phyloP scores from a whole-genome alignment of 768 basidiomycete genomes.

The Amanita fuliginea region DNA sequence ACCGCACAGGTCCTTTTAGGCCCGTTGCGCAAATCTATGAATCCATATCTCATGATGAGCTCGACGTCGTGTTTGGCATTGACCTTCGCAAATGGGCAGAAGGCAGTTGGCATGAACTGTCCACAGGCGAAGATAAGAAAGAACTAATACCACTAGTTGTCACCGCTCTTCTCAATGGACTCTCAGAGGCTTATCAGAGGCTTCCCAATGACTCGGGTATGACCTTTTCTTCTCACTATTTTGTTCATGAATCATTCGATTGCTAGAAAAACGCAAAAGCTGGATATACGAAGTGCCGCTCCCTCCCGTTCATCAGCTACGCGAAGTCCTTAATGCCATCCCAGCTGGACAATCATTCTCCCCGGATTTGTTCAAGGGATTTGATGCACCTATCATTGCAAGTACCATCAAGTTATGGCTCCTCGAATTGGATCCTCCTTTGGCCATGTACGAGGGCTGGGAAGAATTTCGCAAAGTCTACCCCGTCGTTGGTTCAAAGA shows the following conservation, averaged over 20 bases:
- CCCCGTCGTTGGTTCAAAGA: constrained; percentile 56
- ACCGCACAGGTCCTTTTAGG: constrained; percentile 88
- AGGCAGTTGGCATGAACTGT: constrained; percentile 55
- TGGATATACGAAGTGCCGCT: constrained; percentile 97
- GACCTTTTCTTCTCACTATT: constrained; percentile 12
- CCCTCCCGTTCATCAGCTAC: constrained; percentile 70
- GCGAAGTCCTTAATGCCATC: constrained; percentile 74
- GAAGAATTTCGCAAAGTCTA: constrained; percentile 86
- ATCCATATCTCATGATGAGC: constrained; percentile 70
- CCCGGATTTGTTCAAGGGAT: constrained; percentile 39
- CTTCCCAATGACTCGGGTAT: constrained; percentile 55
- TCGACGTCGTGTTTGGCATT: constrained; percentile 84
- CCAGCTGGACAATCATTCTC: constrained; percentile 48
- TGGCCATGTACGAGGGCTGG: constrained; percentile 83
- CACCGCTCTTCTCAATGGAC: constrained; percentile 47
- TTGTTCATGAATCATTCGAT: background rate
- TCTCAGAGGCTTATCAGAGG: constrained; percentile 52
- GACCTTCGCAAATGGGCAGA: constrained; percentile 90
- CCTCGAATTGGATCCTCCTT: constrained; percentile 83
- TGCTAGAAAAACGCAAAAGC: constrained; percentile 67
- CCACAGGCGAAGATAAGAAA: constrained; percentile 45
- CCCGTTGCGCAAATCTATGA: constrained; percentile 83
- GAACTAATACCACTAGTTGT: constrained; percentile 68
- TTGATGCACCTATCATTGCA: constrained; percentile 82
- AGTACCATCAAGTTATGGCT: constrained; percentile 81